Evolutionary conservation across 257 asterid species (phyloP), one percentile per base, ranked within the genome.

Genomic region (Nicotiana tomentosiformis): DNA sequence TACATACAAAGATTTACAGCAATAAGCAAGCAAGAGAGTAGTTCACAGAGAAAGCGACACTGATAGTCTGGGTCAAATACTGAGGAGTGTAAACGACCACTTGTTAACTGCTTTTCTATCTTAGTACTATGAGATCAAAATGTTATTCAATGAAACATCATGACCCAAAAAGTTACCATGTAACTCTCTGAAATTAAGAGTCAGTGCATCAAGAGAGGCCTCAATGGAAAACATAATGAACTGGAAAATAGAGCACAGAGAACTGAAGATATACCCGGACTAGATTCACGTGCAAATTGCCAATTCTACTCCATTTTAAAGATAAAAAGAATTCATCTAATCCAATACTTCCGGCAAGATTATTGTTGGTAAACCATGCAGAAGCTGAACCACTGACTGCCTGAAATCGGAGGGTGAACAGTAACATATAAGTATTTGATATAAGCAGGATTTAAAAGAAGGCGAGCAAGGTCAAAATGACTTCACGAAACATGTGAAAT

Each of bases 281-380:
- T 83, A 93, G 91, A 90, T 58, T 66, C 95, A 94, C 85, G 86
- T 90, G 98, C 86, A 96, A 85, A 87, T 89, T 89, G 20, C 99
- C 99, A 64, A 96, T 80, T 68, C 87, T 86, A 88, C 98, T 96
- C 99, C 99, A 96, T 39, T 91, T 86, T 78, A 92, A 91, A 43
- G 93, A 90, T 93, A 94, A 85, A 16, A 88, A 86, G 86, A 94
- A 91, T 82, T 91, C 91, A 33, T 88, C 84, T 86, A 96, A 90
- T 84, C 84, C 89, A 17, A 92, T 83, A 60, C 83, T 85, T 78
- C 97, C 99, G 58, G 87, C 81, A 55, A 94, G 65, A 77, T 88
- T 84, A 83, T 92, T 88, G n/a, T 88, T 77, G 10, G 93, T 84
- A 60, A 96, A 86, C 86, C 87, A 92, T 68, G 97, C 91, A 87